Percentiles rank a stretch among this genome's conserved stretches.
These are phyloP conservation scores for Panicum miliaceum DNA, from an alignment of 176 grass and related monocot genomes.

Conservation along the genomic window DNA sequence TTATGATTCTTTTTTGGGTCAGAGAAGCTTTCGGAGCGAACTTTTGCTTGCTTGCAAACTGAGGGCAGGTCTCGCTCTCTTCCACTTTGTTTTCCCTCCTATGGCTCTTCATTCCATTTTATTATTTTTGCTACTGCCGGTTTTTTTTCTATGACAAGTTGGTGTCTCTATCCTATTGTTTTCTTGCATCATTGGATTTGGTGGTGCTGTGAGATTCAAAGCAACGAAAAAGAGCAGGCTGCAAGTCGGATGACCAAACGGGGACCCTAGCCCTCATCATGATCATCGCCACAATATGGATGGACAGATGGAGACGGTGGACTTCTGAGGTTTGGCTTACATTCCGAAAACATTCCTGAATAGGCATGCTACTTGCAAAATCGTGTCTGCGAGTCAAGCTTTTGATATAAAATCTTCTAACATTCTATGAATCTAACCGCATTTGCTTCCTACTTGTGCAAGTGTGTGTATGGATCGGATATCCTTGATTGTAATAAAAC, in stretches of 20 bases:
- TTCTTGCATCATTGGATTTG: conserved; percentile 60
- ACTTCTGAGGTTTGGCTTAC: not conserved
- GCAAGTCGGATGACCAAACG: not conserved
- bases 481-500: not conserved
- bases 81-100: conserved; percentile 25
- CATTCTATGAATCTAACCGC: not conserved
- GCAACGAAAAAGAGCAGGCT: conserved; percentile 33
- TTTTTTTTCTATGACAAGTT: conserved; percentile 1
- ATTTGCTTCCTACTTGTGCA: not conserved
- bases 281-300: conserved; percentile 21
- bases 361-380: not conserved
- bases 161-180: conserved; percentile 2
- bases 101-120: not conserved
- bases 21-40: not conserved
- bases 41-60: conserved; percentile 34
- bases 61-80: not conserved
- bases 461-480: not conserved
- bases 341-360: conserved; percentile 18
- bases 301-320: not conserved
- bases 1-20: not conserved
- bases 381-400: not conserved
- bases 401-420: not conserved
- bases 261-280: conserved; percentile 28
- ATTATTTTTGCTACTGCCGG: not conserved
- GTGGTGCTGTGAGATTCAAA: conserved; percentile 57